Base-by-base conservation (phyloP, 495 filamentous ascomycete genomes). In the Penicillium fimorum region DNA sequence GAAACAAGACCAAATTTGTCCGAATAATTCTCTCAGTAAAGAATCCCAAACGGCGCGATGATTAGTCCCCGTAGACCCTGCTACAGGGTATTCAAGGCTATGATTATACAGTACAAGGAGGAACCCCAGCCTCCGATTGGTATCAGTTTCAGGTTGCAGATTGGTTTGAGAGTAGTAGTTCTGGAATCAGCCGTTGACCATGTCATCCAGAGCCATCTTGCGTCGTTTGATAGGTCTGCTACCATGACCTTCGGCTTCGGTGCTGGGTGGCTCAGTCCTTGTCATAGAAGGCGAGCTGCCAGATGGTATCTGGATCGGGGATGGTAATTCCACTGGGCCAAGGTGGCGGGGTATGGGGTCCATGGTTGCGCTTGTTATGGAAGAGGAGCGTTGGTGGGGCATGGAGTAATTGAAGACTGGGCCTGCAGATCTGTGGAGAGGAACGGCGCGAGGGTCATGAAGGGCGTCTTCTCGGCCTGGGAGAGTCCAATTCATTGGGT, bases 201-300 rank as follows among this genome's bases (percentile, higher is more conserved):
- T 79, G 43, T 79, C 74, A 53, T 79, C 72, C 48, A 79, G 47
- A 13, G 76, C 59, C 91, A 87, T 65, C 79, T 87, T 60, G 85
- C 79, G 74, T 77, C 95, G 65, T 81, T 91, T 62, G 83, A 90
- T 13, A 78, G 91, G 46, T 82, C 90, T 69, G 82, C 58, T 55
- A 18, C 74, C 72, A 2, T 61, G 52, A 11, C 43, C 27, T n/a
- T 74, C 64, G 3, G 59, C 42, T 30, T 71, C 69, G 18, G 61
- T 57, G 1, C 27, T 56, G 2, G 60, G 46, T 13, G 57, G 63
- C 2, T 66, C 65, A 20, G 60, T 32, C 5, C 64, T 42, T 7
- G 54, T 37, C 3, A 52, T 37, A 4, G 67, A 48, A 7, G 65
- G 52, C 10, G 65, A 60, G 10, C 63, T 64, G 20, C 57, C 57